Percentiles rank a stretch among this genome's conserved stretches.
Conservation (phyloP, 108 stramenopile species). For the Nannochloropsis gaditana region DNA sequence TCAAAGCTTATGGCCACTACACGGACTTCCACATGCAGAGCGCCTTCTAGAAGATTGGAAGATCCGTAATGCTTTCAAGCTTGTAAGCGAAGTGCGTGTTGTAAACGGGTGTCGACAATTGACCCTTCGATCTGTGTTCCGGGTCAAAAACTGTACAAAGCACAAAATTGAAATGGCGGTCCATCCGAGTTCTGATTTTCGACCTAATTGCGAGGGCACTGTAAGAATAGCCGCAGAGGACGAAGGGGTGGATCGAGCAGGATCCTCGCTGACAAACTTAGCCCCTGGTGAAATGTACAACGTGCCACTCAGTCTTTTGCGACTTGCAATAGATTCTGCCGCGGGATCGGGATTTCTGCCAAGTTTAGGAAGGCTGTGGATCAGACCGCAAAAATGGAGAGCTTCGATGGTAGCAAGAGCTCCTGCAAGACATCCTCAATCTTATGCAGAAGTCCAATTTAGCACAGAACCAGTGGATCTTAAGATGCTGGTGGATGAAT, state of each 20-base stretch:
- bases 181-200: slow-evolving; percentile 65
- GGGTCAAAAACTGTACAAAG: slow-evolving; percentile 71
- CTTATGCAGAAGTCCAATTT: slow-evolving; percentile 30
- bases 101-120: slow-evolving; percentile 79
- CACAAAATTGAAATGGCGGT: slow-evolving; percentile 64
- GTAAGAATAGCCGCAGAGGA: slow-evolving; percentile 59
- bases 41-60: slow-evolving; percentile 68
- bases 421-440: neutral
- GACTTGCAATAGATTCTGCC: neutral
- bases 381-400: neutral
- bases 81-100: slow-evolving; percentile 74
- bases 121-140: slow-evolving; percentile 67
- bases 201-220: slow-evolving; percentile 68
- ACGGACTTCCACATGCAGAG: slow-evolving; percentile 54
- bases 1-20: slow-evolving; percentile 59
- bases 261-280: neutral
- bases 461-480: slow-evolving; percentile 68
- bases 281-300: neutral
- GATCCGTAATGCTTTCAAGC: slow-evolving; percentile 66
- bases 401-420: neutral
- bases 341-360: neutral
- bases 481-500: slow-evolving; percentile 70
- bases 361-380: neutral
- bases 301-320: neutral
- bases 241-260: neutral